Conservation (phyloP, 768 basidiomycete genomes). For the Hortiboletus flavorubellus region DNA sequence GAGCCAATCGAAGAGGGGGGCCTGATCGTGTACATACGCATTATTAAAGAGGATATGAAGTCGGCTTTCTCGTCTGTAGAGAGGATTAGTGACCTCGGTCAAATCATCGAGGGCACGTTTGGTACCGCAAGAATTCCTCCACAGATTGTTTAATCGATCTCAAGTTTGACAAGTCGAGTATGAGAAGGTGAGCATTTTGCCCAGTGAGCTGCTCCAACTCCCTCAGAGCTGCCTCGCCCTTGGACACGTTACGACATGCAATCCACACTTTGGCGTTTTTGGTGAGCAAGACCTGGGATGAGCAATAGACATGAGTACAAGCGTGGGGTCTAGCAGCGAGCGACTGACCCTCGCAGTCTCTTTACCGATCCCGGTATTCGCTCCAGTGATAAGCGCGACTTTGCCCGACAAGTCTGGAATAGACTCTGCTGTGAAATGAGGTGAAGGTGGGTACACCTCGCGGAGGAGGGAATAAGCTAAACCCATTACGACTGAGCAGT, state of each 20-base stretch:
- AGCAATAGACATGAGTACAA: neutral
- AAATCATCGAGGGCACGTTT: constrained; percentile 24
- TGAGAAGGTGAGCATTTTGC: constrained; percentile 25
- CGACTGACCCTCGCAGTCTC: constrained; percentile 10
- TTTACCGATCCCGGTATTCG: constrained; percentile 9
- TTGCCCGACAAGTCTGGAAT: constrained; percentile 11
- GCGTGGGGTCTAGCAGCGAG: neutral
- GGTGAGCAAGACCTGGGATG: constrained; percentile 9
- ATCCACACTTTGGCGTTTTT: constrained; percentile 42
- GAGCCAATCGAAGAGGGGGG: neutral
- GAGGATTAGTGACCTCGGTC: constrained; percentile 23
- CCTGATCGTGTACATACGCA: neutral
- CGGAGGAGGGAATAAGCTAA: neutral
- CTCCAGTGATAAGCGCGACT: constrained; percentile 12
- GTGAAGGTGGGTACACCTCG: neutral
- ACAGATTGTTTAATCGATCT: constrained; percentile 27
- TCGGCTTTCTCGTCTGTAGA: constrained; percentile 3
- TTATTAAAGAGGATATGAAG: constrained; percentile 13
- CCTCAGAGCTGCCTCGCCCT: constrained; percentile 37
- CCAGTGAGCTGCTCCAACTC: constrained; percentile 39
- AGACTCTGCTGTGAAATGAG: neutral
- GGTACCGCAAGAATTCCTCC: constrained; percentile 29
- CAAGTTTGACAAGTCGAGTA: constrained; percentile 34
- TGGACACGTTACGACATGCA: constrained; percentile 39
- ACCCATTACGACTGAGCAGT: neutral